Evolutionary conservation across 495 filamentous ascomycete species (phyloP), one percentile per base, ranked within the genome.

Genomic region (Xylaria acuta): DNA sequence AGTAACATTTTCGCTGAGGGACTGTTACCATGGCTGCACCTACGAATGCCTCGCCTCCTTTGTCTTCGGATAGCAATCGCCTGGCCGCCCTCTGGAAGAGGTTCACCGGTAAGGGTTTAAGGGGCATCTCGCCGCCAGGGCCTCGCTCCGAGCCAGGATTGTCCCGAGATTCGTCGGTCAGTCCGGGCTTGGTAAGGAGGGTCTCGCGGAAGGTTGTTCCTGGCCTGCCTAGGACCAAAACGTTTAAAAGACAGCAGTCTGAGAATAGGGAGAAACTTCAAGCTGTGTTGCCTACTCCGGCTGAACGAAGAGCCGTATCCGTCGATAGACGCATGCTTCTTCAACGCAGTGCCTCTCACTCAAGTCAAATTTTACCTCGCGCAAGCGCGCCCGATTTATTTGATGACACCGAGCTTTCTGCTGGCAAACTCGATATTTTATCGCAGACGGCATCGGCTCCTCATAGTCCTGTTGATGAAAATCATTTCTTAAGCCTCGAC

Each of bases 241-340:
- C 92, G 5, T 93, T 95, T 80, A 92, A 90, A 79, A 87, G 94
- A 75, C 93, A 94, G 76, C 88, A 91, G 75, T 93, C 92, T 32
- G 95, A 97, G 80, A 86, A 85, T 70, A 86, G 93, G 73, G 90
- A 94, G 73, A 90, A 87, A 70, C 85, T 97, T 34, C 86, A 90
- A 62, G 90, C 92, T 34, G 80, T 88, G 36, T 83, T 89, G 8
- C 87, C 88, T 14, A 85, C 85, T 65, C 69, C 80, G 30, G 87
- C 88, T 27, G 92, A 94, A 76, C 88, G 92, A 74, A 89, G 95
- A 74, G 88, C 93, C 32, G 84, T 90, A 30, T 97, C 94, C 5
- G 88, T 90, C 73, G 93, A 94, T 81, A 89, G 91, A 71, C 87
- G 89, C 72, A 77, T 86, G 45, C 78, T 78, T 40, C 47, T 72